Percentiles rank a stretch among this genome's conserved stretches.
phyloP scores from a whole-genome alignment of 306 rosid species.

The Lathyrus oleraceus region DNA sequence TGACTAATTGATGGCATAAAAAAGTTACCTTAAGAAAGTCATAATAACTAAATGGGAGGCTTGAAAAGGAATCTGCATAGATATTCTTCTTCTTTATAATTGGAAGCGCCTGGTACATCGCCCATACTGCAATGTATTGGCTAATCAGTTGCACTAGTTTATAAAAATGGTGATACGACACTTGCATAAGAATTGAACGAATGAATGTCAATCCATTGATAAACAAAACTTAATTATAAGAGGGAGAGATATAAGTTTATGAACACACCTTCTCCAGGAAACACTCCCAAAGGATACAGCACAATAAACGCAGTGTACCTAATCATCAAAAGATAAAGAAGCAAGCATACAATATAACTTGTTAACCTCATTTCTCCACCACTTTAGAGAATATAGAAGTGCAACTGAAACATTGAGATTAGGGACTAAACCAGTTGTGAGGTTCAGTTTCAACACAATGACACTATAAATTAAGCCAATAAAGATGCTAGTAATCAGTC shows the following conservation, averaged over 20 bases:
- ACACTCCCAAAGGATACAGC: slow-evolving; percentile 79
- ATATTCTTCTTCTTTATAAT: slow-evolving; percentile 63
- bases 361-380: slow-evolving; percentile 3
- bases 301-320: slow-evolving; percentile 92
- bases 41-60: slow-evolving; percentile 69
- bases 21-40: slow-evolving; percentile 68
- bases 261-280: slow-evolving; percentile 90
- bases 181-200: slow-evolving; percentile 24
- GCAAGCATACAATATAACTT: slow-evolving; percentile 7
- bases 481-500: too few species aligned
- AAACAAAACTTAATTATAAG: slow-evolving; percentile 13
- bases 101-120: slow-evolving; percentile 81
- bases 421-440: too few species aligned
- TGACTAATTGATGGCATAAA: background rate
- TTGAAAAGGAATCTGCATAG: slow-evolving; percentile 53
- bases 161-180: slow-evolving; percentile 21
- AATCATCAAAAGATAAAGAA: slow-evolving; percentile 33
- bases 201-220: slow-evolving; percentile 25
- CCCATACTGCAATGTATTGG: slow-evolving; percentile 65
- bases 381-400: background rate
- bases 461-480: too few species aligned
- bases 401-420: too few species aligned
- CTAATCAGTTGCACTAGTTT: slow-evolving; percentile 36
- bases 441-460: too few species aligned
- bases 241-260: slow-evolving; percentile 27